Conservation (phyloP, 2,329 filamentous ascomycete species). For the Xylariales sp. region DNA sequence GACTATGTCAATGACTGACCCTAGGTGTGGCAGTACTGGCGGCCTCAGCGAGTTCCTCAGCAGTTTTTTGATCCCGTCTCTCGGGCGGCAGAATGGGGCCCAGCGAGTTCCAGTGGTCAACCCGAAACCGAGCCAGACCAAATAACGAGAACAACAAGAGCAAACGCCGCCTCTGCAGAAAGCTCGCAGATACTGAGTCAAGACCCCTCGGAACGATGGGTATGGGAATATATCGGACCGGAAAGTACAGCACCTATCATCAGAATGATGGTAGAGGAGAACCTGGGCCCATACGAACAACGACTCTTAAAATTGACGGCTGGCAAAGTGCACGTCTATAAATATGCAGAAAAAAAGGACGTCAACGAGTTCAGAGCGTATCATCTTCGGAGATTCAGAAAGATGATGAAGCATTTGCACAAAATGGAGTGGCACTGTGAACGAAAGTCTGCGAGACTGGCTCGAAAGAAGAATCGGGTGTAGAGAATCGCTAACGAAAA, state of each 20-base stretch:
- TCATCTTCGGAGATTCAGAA: conserved; percentile 25
- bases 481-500: neutral
- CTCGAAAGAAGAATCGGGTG: neutral
- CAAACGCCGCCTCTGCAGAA: neutral
- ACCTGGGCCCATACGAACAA: conserved; percentile 64
- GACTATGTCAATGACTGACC: conserved; percentile 10
- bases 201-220: conserved; percentile 56
- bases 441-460: neutral
- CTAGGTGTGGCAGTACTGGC: conserved; percentile 53
- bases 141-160: neutral
- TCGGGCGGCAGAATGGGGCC: conserved; percentile 41
- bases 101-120: conserved; percentile 34
- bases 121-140: conserved; percentile 31
- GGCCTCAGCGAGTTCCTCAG: conserved; percentile 52
- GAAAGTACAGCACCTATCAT: conserved; percentile 55
- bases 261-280: conserved; percentile 63
- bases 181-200: conserved; percentile 21
- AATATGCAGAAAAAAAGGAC: conserved; percentile 53
- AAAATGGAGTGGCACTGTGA: conserved; percentile 12
- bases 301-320: conserved; percentile 59
- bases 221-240: conserved; percentile 65
- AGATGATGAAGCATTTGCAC: conserved; percentile 26
- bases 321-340: conserved; percentile 57
- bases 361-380: conserved; percentile 40
- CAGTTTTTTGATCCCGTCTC: conserved; percentile 53